Conservation (phyloP, 2,329 filamentous ascomycete species). For the Colletotrichum brevisporum region DNA sequence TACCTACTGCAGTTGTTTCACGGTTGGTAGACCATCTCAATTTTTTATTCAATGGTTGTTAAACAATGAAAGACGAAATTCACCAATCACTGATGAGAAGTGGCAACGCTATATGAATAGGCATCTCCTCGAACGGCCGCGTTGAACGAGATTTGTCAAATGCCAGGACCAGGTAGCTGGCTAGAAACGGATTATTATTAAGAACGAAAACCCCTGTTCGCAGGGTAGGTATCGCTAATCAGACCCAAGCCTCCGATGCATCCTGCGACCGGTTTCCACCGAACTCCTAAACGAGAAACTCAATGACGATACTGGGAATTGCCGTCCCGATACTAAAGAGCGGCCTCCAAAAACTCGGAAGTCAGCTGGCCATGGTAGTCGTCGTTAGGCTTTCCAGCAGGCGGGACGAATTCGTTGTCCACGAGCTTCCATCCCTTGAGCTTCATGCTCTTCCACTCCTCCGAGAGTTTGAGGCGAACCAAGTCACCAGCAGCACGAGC, state of each 20-base stretch:
- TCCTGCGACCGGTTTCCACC: not conserved
- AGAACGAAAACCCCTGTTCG: conserved; percentile 3
- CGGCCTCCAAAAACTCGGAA: conserved; percentile 55
- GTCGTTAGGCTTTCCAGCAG: conserved; percentile 44
- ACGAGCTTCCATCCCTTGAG: conserved; percentile 76
- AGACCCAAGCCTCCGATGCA: conserved; percentile 28
- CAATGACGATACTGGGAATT: not conserved
- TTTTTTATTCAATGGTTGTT: too few relatives aligned
- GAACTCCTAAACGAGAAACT: conserved; percentile 25
- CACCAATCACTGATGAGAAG: too few relatives aligned
- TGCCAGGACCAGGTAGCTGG: too few relatives aligned
- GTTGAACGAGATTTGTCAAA: too few relatives aligned
- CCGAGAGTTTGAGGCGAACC: conserved; percentile 78
- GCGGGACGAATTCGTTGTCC: conserved; percentile 62
- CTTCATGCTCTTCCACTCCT: conserved; percentile 79
- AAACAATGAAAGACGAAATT: too few relatives aligned
- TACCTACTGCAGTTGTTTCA: too few relatives aligned
- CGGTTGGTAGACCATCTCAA: too few relatives aligned
- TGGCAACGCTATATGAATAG: too few relatives aligned
- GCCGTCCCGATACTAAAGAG: conserved; percentile 24
- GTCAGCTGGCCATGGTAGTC: conserved; percentile 48
- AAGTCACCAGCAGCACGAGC: conserved; percentile 90
- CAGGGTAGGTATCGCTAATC: conserved; percentile 23
- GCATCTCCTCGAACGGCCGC: too few relatives aligned
- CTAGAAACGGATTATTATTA: conserved; percentile 18